Evolutionary conservation across 441 rosid species (phyloP).

Genomic region (Euphorbia schlechtendalii): DNA sequence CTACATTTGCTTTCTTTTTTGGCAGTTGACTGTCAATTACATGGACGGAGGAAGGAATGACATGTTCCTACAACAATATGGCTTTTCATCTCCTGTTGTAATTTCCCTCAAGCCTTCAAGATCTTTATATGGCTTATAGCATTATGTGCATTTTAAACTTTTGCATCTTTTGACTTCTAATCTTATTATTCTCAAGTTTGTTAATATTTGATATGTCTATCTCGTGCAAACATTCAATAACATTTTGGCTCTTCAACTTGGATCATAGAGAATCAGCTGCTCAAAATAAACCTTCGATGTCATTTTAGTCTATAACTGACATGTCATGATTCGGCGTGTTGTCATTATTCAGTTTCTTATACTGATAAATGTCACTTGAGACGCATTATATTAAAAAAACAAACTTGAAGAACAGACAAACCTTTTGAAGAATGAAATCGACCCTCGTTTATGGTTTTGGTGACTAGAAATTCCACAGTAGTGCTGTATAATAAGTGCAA

Average conservation of each 20-base stretch:
- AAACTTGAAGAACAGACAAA: neutral
- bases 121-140: neutral
- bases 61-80: constrained; percentile 78
- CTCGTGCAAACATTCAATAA: neutral
- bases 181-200: neutral
- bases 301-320: neutral
- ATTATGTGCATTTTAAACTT: neutral
- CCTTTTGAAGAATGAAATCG: neutral
- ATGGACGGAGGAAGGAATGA: constrained; percentile 53
- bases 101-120: constrained; percentile 20
- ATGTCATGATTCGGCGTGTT: neutral
- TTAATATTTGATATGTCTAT: neutral
- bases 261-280: neutral
- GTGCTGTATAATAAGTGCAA: too few relatives aligned
- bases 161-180: neutral
- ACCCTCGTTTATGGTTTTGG: too few relatives aligned
- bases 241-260: neutral
- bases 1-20: neutral
- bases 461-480: too few relatives aligned
- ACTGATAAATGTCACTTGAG: neutral
- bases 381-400: neutral
- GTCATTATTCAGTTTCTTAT: neutral
- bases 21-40: constrained; percentile 82
- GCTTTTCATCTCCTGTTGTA: constrained; percentile 87
- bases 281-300: neutral